Evolutionary conservation across 208 protist species (phyloP).

Genomic region (Zelonia costaricensis): DNA sequence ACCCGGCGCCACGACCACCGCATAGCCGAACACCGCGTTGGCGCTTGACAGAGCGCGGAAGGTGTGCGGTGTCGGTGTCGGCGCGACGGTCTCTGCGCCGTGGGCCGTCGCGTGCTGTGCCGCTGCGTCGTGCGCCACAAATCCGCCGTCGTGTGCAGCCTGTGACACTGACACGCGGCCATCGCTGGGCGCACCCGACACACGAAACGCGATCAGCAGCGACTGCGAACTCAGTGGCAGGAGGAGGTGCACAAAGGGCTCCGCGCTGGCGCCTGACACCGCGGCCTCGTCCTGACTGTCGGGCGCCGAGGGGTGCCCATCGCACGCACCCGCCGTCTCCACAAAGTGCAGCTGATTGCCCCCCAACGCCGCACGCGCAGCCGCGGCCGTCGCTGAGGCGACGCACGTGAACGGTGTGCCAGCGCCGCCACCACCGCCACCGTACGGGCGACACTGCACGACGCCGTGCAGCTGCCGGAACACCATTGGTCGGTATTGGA

Average conservation of each 20-base stretch:
- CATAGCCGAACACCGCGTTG: slow-evolving; percentile 51
- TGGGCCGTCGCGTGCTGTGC: too few species aligned
- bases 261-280: background rate
- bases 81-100: too few species aligned
- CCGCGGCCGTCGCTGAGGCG: too few species aligned
- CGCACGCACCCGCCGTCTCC: background rate
- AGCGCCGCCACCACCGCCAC: background rate
- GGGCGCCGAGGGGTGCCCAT: background rate
- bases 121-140: too few species aligned
- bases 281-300: background rate
- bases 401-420: background rate
- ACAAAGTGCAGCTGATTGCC: slow-evolving; percentile 19
- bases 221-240: slow-evolving; percentile 36
- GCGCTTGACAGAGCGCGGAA: slow-evolving; percentile 4
- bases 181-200: slow-evolving; percentile 19
- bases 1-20: slow-evolving; percentile 51
- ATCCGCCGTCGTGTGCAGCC: background rate
- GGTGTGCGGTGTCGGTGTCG: background rate
- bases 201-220: slow-evolving; percentile 42
- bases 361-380: background rate
- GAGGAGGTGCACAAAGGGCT: slow-evolving; percentile 26
- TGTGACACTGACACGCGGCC: background rate
- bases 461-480: slow-evolving; percentile 46
- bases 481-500: slow-evolving; percentile 63
- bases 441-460: background rate